phyloP scores from a whole-genome alignment of 225 moss, liverwort and hornwort species.

The Physcomitrium patens region DNA sequence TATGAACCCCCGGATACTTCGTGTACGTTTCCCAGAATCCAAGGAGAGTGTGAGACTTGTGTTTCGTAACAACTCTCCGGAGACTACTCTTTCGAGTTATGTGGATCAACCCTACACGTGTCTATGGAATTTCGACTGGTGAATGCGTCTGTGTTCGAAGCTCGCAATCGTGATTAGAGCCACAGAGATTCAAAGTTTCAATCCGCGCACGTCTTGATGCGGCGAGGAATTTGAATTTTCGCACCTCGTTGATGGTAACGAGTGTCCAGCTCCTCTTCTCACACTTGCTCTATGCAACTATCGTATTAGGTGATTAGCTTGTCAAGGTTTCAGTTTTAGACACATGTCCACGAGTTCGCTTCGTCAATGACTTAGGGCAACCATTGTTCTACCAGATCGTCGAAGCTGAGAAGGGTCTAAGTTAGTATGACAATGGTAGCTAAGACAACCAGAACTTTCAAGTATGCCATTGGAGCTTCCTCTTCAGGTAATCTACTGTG shows the following conservation, averaged over 20 bases:
- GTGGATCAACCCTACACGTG: neutral
- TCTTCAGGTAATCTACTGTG: constrained; percentile 41
- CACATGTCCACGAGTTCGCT: constrained; percentile 6
- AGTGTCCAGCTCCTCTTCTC: neutral
- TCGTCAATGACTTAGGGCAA: constrained; percentile 27
- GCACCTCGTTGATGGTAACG: constrained; percentile 3
- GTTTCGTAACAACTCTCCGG: neutral
- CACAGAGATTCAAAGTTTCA: constrained; percentile 6
- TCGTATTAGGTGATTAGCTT: neutral
- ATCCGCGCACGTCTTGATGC: neutral
- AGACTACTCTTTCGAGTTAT: neutral
- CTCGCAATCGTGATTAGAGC: neutral
- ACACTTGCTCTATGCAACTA: neutral
- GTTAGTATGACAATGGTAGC: constrained; percentile 47
- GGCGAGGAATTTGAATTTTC: neutral
- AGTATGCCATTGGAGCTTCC: constrained; percentile 30
- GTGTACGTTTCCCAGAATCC: constrained; percentile 28
- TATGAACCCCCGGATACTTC: constrained; percentile 4
- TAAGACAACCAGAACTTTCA: constrained; percentile 44
- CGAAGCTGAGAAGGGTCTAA: constrained; percentile 20
- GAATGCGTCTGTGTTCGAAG: neutral
- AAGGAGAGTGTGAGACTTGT: constrained; percentile 19
- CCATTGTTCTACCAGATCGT: constrained; percentile 20
- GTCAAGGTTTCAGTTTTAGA: neutral
- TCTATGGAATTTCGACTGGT: neutral